Evolutionary conservation across 495 filamentous ascomycete species (phyloP).

Genomic region (Podospora sp.): DNA sequence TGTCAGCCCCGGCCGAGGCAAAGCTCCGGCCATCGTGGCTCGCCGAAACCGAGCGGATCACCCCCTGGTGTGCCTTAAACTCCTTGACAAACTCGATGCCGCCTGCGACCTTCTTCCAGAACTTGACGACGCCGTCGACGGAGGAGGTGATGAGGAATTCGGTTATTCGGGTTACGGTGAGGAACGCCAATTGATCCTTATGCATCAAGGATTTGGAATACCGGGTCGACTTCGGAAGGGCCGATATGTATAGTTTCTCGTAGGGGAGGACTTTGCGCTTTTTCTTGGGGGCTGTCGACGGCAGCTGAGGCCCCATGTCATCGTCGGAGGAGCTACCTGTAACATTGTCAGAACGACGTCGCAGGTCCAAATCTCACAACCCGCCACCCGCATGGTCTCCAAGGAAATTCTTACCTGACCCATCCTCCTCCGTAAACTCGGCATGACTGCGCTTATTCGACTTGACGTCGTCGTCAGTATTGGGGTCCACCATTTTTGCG

Average conservation of each 20-base stretch:
- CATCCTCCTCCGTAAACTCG: slow-evolving; percentile 44
- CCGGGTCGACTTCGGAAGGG: slow-evolving; percentile 76
- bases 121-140: slow-evolving; percentile 91
- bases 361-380: not conserved
- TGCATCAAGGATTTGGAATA: slow-evolving; percentile 99
- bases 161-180: slow-evolving; percentile 82
- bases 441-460: slow-evolving; percentile 52
- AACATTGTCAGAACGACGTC: slow-evolving; percentile 19
- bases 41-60: slow-evolving; percentile 77
- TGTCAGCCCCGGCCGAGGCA: slow-evolving; percentile 84
- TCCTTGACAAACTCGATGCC: slow-evolving; percentile 98
- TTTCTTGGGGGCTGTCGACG: slow-evolving; percentile 77
- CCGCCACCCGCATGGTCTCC: not conserved
- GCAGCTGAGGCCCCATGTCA: slow-evolving; percentile 89
- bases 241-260: slow-evolving; percentile 91
- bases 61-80: slow-evolving; percentile 85
- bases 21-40: slow-evolving; percentile 93
- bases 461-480: slow-evolving; percentile 35
- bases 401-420: slow-evolving; percentile 38
- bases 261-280: slow-evolving; percentile 88
- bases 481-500: slow-evolving; percentile 27
- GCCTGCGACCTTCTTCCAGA: slow-evolving; percentile 95
- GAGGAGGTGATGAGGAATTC: slow-evolving; percentile 95
- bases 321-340: slow-evolving; percentile 81
- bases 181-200: slow-evolving; percentile 86